phyloP scores from a whole-genome alignment of 495 filamentous ascomycete genomes.

The Parachaetomium inaequale region DNA sequence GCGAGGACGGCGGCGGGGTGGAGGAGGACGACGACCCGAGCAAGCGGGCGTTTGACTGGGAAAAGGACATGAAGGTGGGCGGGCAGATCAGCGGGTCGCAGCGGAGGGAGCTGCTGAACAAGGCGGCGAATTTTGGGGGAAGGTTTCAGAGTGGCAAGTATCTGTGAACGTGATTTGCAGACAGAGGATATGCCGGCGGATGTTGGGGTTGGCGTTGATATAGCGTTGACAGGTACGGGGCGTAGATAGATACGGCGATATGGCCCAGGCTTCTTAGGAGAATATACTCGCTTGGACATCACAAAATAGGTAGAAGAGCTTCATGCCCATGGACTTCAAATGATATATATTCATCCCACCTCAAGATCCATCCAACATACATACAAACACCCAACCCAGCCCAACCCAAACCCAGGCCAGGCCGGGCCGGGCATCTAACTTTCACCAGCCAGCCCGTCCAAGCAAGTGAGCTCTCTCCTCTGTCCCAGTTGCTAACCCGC shows the following conservation, averaged over 20 bases:
- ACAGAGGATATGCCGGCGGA: neutral
- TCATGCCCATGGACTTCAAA: neutral
- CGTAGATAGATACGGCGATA: no score
- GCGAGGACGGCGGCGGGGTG: constrained; percentile 47
- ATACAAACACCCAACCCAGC: neutral
- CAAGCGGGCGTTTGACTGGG: constrained; percentile 78
- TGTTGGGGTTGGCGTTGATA: neutral
- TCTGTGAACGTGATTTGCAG: constrained; percentile 43
- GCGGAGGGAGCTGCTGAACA: constrained; percentile 73
- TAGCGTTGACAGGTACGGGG: no score
- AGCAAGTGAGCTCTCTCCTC: neutral
- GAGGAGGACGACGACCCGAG: constrained; percentile 76
- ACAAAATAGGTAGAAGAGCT: no score
- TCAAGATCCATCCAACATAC: neutral
- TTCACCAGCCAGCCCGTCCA: neutral
- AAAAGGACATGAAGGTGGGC: constrained; percentile 88
- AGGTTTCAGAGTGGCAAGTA: constrained; percentile 79
- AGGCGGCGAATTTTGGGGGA: constrained; percentile 76
- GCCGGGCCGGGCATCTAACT: neutral
- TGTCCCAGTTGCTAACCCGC: neutral
- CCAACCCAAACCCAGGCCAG: neutral
- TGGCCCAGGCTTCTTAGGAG: no score
- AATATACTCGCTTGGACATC: no score
- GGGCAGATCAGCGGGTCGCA: constrained; percentile 69
- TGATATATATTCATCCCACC: neutral